Conservation (phyloP, 2,329 filamentous ascomycete genomes). For the Fusarium bactridioides region DNA sequence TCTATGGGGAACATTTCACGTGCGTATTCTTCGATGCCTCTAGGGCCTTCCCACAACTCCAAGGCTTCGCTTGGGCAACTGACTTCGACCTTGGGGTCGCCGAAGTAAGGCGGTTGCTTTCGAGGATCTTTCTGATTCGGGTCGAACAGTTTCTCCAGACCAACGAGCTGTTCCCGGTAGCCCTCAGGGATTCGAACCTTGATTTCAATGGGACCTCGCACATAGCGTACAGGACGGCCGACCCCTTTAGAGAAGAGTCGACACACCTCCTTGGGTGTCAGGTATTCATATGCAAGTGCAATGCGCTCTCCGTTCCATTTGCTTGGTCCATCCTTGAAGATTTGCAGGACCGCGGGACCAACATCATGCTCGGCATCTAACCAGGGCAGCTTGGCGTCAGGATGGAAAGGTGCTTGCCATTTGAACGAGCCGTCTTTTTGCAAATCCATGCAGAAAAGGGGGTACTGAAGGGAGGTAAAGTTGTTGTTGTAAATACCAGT, state of each 20-base stretch:
- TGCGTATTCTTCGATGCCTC: conserved; percentile 93
- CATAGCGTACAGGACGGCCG: conserved; percentile 79
- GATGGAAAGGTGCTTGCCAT: conserved; percentile 95
- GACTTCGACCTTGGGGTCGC: conserved; percentile 62
- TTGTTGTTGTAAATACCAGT: conserved; percentile 99
- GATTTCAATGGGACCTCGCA: conserved; percentile 80
- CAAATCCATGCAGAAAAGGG: conserved; percentile 94
- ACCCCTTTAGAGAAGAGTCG: conserved; percentile 80
- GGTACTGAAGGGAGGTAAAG: conserved; percentile 91
- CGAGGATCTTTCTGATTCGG: conserved; percentile 58
- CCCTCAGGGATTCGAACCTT: conserved; percentile 86
- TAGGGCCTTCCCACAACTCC: conserved; percentile 88
- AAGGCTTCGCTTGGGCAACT: conserved; percentile 79
- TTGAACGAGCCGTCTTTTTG: conserved; percentile 84
- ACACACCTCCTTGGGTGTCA: conserved; percentile 85
- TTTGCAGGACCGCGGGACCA: conserved; percentile 87
- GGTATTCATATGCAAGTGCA: conserved; percentile 87
- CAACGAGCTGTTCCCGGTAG: conserved; percentile 87
- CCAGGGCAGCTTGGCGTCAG: conserved; percentile 89
- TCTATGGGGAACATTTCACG: conserved; percentile 93
- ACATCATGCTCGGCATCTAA: conserved; percentile 96
- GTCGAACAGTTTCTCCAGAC: conserved; percentile 67
- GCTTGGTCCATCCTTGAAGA: conserved; percentile 90
- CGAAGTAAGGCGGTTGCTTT: conserved; percentile 71
- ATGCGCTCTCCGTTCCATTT: conserved; percentile 85